Base-by-base conservation (phyloP, 257 asterid species). In the Thymus mandschuricus region DNA sequence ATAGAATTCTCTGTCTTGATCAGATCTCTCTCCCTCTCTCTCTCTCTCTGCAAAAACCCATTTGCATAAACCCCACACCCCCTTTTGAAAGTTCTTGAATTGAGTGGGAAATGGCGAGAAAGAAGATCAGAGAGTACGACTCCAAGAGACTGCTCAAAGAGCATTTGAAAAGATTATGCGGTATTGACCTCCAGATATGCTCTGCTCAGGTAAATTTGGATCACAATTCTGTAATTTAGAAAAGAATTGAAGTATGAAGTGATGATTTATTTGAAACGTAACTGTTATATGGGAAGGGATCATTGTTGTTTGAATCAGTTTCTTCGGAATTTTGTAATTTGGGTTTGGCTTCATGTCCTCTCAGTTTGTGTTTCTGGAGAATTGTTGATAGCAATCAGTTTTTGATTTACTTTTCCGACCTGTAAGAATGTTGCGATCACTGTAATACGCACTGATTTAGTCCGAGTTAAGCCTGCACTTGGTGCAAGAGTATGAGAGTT, bases 91-190 rank as follows among this genome's bases (percentile, higher is more conserved):
- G 8, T 60, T 60, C 65, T 43, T 33, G 75, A 62, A 61, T 69
- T 66, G 9, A 5, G 41, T n/a, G 66, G 9, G 69, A 69, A 35
- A 90, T 90, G 93, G 96, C 97, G 34, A 86, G 97, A 64, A 90
- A 90, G 86, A 86, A 86, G 92, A 88, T 86, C 81, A 88, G 94
- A 69, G 96, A 88, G 87, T 86, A 82, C 75, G 94, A 83, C 81
- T 90, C 97, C 54, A 90, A 90, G 83, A 85, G 93, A 75, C 89
- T 86, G 73, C 88, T 86, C 50, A 85, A 85, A 68, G 87, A 90
- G 86, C 87, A 90, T 70, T 72, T 90, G 87, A 90, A 90, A 68
- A 79, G 89, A 72, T 85, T 90, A 38, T 54, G 86, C 71, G 89
- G 84, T n/a, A 70, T 88, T 60, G 92, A 88, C 69, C 90, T 88